A percentile compares a stretch with the other conserved stretches of the same genome.
These are phyloP conservation scores for Pinus taeda DNA, from an alignment of 75 land plant genomes.

Conservation along the genomic window DNA sequence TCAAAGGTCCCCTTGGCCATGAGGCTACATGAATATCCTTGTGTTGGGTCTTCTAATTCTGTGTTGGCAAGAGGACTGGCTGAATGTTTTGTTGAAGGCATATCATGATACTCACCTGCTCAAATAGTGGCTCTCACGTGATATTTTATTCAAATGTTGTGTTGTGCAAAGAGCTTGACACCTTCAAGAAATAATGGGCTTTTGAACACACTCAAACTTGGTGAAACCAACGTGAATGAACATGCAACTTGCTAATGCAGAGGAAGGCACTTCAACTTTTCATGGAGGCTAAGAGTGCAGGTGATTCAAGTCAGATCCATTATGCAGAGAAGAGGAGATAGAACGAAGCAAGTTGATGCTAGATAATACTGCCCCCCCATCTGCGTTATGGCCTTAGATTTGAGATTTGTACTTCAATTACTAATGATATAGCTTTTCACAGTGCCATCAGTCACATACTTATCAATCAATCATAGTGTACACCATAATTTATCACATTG, in stretches of 20 bases:
- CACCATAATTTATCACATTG: too few species aligned
- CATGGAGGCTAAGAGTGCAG: neutral
- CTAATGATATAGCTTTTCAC: too few species aligned
- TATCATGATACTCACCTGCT: constrained; percentile 49
- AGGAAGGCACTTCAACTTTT: too few species aligned
- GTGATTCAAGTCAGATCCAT: neutral
- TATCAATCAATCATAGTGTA: too few species aligned
- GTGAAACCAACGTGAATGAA: too few species aligned
- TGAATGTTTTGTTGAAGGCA: constrained; percentile 71
- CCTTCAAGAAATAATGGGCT: constrained; percentile 91
- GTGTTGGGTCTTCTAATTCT: constrained; percentile 45
- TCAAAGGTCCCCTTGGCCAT: too few species aligned
- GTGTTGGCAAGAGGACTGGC: constrained; percentile 81
- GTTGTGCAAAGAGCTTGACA: constrained; percentile 77
- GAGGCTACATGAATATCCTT: too few species aligned
- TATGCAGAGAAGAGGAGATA: constrained; percentile 30
- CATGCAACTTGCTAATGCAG: constrained; percentile 21
- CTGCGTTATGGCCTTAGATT: too few species aligned
- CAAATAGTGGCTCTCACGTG: constrained; percentile 56
- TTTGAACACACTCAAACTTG: constrained; percentile 70
- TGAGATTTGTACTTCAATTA: too few species aligned
- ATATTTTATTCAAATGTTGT: constrained; percentile 68
- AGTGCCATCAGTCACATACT: too few species aligned
- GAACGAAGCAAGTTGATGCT: constrained; percentile 8
- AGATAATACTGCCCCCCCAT: too few species aligned